phyloP scores from a whole-genome alignment of 805 yeast genomes.

The Wickerhamiella occidentalis region DNA sequence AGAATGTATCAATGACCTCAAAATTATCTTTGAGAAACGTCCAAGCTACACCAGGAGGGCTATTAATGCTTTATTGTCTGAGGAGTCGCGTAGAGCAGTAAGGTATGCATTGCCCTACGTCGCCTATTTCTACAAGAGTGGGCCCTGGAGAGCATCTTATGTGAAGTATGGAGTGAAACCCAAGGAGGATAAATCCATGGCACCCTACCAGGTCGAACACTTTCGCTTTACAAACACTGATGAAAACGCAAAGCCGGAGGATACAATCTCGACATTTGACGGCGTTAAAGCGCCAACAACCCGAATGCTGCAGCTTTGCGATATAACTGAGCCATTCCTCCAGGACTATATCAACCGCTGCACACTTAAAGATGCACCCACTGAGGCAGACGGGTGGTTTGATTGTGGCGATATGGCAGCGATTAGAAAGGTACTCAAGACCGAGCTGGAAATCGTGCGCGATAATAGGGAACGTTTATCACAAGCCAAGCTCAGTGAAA shows the following conservation, averaged over 20 bases:
- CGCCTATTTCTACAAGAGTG: constrained; percentile 68
- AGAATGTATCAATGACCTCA: constrained; percentile 29
- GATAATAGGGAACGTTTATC: constrained; percentile 30
- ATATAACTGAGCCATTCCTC: constrained; percentile 57
- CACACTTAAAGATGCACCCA: constrained; percentile 34
- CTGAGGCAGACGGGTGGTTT: constrained; percentile 73
- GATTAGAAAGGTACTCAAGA: constrained; percentile 56
- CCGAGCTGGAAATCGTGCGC: constrained; percentile 51
- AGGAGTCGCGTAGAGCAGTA: constrained; percentile 27
- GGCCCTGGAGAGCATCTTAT: constrained; percentile 90
- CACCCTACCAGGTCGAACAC: constrained; percentile 72
- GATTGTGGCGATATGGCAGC: constrained; percentile 47
- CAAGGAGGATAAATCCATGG: constrained; percentile 38
- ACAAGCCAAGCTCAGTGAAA: neutral
- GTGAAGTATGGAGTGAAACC: constrained; percentile 76
- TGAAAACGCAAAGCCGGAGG: constrained; percentile 19
- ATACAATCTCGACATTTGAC: constrained; percentile 44
- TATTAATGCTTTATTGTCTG: constrained; percentile 26
- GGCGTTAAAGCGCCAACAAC: constrained; percentile 60
- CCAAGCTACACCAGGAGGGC: constrained; percentile 84
- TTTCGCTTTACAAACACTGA: constrained; percentile 40
- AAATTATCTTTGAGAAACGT: constrained; percentile 45
- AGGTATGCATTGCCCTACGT: constrained; percentile 76
- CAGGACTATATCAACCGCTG: constrained; percentile 31
- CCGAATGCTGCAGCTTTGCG: constrained; percentile 67